A percentile compares a stretch with the other conserved stretches of the same genome.
Evolutionary conservation across 169 alveolate species (phyloP).

Genomic region (Eimeria sp.): DNA sequence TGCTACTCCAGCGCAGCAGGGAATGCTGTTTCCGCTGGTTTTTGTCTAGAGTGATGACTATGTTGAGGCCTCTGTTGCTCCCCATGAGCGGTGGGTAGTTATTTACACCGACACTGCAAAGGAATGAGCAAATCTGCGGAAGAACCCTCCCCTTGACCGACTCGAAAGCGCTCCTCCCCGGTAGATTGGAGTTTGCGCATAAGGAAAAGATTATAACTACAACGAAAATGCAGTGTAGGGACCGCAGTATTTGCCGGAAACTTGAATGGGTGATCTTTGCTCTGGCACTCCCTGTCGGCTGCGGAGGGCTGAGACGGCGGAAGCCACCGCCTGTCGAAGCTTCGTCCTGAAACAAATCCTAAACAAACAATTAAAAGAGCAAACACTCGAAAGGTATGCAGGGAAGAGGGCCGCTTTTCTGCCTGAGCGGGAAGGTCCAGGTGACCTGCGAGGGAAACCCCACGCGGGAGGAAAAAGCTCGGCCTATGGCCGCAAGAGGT

Average conservation of each 20-base stretch:
- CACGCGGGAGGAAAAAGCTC: constrained; percentile 44
- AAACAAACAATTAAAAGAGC: background rate
- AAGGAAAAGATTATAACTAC: background rate
- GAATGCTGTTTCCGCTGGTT: constrained; percentile 32
- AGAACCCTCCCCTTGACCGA: background rate
- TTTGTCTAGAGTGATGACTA: background rate
- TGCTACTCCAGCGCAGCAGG: constrained; percentile 70
- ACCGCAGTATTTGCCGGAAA: background rate
- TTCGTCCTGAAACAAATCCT: background rate
- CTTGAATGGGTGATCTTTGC: background rate
- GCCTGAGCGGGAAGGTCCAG: background rate
- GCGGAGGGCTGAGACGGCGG: constrained; percentile 50
- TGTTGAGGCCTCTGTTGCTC: constrained; percentile 51
- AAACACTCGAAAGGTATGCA: background rate
- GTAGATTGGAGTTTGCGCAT: background rate
- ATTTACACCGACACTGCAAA: background rate
- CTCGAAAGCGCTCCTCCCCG: background rate
- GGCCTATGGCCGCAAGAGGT: constrained; percentile 16
- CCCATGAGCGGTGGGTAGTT: constrained; percentile 41
- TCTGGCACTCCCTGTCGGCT: background rate
- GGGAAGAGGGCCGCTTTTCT: background rate
- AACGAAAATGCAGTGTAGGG: background rate
- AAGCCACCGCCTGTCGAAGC: background rate
- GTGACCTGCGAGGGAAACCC: constrained; percentile 65
- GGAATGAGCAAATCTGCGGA: background rate